Evolutionary conservation across 768 basidiomycete genomes (phyloP), one percentile per base, ranked within the genome.

Genomic region (Imleria badia): DNA sequence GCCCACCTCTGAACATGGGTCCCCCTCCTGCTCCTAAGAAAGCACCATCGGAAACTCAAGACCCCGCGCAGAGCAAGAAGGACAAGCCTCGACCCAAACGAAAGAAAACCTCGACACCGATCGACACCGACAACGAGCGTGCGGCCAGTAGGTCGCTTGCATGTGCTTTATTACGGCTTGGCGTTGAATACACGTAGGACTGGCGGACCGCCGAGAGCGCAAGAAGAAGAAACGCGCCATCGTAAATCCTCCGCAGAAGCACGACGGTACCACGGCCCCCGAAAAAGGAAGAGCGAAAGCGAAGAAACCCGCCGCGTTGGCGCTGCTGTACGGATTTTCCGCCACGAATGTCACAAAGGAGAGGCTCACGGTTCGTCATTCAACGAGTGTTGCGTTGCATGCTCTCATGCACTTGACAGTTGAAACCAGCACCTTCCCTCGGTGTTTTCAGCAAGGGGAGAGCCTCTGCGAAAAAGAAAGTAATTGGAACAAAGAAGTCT

Each of bases 151-250:
- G 43, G 78, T 66, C 36, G 40, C 22, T 42, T 47, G 30, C 39
- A 17, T 3, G 36, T n/a, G 23, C 22, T 30, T 13, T 26, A 26
- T 26, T 6, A 6, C 26, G 6, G 26, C 26, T 26, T 26, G 26
- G 26, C 26, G 48, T 20, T 5, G 31, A 22, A 40, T 14, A 23
- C 23, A 12, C 20, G 22, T 39, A 91, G 89, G 88, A 51, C 70
- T 88, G 13, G 73, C 77, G 12, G 85, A 86, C 58, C 80, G 89
- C 26, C 80, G 85, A 14, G 81, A 87, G 56, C 77, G 83, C 42
- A 85, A 85, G 66, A 79, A 81, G 49, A 70, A 70, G 22, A 88
- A 82, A 62, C 79, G 79, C 20, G 78, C 76, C 3, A 83, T 87
- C 35, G 75, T 84, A 35, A 65, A 74, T 36, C 54, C 62, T 29